Evolutionary conservation across 495 filamentous ascomycete genomes (phyloP).

Genomic region (Aspergillus incahuasiensis): DNA sequence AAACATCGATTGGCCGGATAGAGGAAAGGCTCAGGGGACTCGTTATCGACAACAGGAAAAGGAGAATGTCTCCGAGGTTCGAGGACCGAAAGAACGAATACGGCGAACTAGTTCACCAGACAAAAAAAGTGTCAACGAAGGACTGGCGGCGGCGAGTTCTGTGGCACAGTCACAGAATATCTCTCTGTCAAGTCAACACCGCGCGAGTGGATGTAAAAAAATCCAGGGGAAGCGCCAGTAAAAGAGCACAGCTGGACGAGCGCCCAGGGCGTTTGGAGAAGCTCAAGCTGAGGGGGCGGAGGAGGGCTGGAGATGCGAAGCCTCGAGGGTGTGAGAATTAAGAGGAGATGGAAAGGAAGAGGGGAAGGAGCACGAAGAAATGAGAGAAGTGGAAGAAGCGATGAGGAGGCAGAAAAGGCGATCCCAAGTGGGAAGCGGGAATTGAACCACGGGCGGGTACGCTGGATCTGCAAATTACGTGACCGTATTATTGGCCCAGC

Average conservation of each 20-base stretch:
- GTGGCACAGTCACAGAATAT: slow-evolving; percentile 15
- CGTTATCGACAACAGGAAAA: slow-evolving; percentile 13
- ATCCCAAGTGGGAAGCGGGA: slow-evolving; percentile 20
- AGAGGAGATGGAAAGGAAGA: slow-evolving; percentile 3
- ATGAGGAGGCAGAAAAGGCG: slow-evolving; percentile 14
- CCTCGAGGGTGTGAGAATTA: slow-evolving; percentile 5
- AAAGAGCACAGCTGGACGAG: slow-evolving; percentile 14
- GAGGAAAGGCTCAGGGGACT: slow-evolving; percentile 5
- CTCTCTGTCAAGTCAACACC: slow-evolving; percentile 4
- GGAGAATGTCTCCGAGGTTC: slow-evolving; percentile 5
- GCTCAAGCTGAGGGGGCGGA: slow-evolving; percentile 3
- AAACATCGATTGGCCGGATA: slow-evolving; percentile 9
- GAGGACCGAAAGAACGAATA: slow-evolving; percentile 23
- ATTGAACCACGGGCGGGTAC: slow-evolving; percentile 18
- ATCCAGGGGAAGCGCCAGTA: slow-evolving; percentile 1
- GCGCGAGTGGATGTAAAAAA: slow-evolving; percentile 12
- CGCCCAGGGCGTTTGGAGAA: slow-evolving; percentile 17
- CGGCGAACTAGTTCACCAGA: slow-evolving; percentile 19
- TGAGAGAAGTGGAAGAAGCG: slow-evolving; percentile 8
- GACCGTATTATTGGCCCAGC: slow-evolving; percentile 3
- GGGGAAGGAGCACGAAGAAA: slow-evolving; percentile 8
- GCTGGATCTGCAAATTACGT: slow-evolving; percentile 18
- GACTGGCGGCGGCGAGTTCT: slow-evolving; percentile 27
- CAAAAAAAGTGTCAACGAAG: slow-evolving; percentile 29
- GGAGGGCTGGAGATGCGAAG: neutral